Percentiles rank a stretch among this genome's conserved stretches.
Conservation (phyloP, 2,329 filamentous ascomycete genomes). For the Apiospora rasikravindrae region DNA sequence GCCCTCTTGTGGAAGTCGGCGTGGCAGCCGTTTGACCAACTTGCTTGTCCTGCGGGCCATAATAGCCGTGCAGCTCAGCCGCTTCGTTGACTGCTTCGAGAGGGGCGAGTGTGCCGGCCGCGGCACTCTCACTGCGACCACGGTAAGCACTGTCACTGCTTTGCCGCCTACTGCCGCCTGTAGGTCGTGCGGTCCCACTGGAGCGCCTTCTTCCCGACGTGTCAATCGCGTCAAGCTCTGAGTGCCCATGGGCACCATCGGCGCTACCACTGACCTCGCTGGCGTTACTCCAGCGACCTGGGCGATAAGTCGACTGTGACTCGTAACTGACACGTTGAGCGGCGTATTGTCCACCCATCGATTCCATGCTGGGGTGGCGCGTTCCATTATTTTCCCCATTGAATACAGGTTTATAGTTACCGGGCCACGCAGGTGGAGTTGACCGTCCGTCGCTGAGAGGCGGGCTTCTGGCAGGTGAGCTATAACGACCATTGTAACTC, state of each 20-base stretch:
- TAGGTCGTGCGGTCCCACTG: slow-evolving; percentile 28
- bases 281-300: slow-evolving; percentile 51
- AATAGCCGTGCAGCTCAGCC: slow-evolving; percentile 52
- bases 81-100: slow-evolving; percentile 48
- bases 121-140: slow-evolving; percentile 31
- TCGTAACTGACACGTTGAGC: slow-evolving; percentile 40
- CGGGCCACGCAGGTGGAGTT: slow-evolving; percentile 31
- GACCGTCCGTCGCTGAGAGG: slow-evolving; percentile 28
- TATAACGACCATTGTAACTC: slow-evolving; percentile 20
- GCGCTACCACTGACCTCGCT: slow-evolving; percentile 48
- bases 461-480: slow-evolving; percentile 31
- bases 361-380: slow-evolving; percentile 38
- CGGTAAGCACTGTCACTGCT: slow-evolving; percentile 30
- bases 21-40: slow-evolving; percentile 49
- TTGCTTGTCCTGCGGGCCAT: slow-evolving; percentile 47
- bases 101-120: slow-evolving; percentile 28
- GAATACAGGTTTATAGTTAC: slow-evolving; percentile 26
- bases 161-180: slow-evolving; percentile 24
- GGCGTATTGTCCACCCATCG: slow-evolving; percentile 30
- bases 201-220: slow-evolving; percentile 45
- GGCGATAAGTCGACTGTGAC: slow-evolving; percentile 43
- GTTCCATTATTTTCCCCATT: slow-evolving; percentile 29
- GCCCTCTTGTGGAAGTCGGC: neutral
- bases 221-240: slow-evolving; percentile 45
- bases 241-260: slow-evolving; percentile 35